phyloP scores from a whole-genome alignment of 495 filamentous ascomycete genomes.

The Penicillium alfredii region DNA sequence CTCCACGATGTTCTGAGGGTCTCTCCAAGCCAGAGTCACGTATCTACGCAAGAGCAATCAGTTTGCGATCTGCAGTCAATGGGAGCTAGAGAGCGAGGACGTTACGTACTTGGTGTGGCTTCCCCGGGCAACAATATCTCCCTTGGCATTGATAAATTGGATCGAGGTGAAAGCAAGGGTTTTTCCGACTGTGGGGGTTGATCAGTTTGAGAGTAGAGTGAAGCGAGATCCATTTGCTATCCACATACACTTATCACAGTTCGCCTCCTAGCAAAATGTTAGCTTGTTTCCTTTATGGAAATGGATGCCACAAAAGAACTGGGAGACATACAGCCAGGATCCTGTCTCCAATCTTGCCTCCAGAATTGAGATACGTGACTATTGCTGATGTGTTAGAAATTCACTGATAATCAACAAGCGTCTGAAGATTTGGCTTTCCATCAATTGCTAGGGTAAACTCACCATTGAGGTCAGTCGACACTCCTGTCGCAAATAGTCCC shows the following conservation, averaged over 20 bases:
- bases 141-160: conserved; percentile 67
- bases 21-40: conserved; percentile 52
- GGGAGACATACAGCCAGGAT: conserved; percentile 51
- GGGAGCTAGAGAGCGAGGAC: too few species aligned
- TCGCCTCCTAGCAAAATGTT: conserved; percentile 47
- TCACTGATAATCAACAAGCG: too few species aligned
- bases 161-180: conserved; percentile 85
- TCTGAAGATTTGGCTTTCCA: too few species aligned
- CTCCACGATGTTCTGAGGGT: conserved; percentile 54
- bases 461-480: conserved; percentile 91
- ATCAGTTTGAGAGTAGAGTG: conserved; percentile 1
- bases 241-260: conserved; percentile 77
- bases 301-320: too few species aligned
- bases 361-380: conserved; percentile 89
- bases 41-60: conserved; percentile 44
- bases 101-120: conserved; percentile 93
- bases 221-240: too few species aligned
- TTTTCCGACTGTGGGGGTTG: conserved; percentile 65
- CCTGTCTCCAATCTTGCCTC: conserved; percentile 74
- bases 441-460: conserved; percentile 13
- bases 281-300: too few species aligned
- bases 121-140: conserved; percentile 75
- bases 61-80: too few species aligned
- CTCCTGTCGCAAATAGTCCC: conserved; percentile 82
- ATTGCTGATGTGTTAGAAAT: neutral